Conservation (phyloP, 2,329 filamentous ascomycete species). For the Penicillium sp. region DNA sequence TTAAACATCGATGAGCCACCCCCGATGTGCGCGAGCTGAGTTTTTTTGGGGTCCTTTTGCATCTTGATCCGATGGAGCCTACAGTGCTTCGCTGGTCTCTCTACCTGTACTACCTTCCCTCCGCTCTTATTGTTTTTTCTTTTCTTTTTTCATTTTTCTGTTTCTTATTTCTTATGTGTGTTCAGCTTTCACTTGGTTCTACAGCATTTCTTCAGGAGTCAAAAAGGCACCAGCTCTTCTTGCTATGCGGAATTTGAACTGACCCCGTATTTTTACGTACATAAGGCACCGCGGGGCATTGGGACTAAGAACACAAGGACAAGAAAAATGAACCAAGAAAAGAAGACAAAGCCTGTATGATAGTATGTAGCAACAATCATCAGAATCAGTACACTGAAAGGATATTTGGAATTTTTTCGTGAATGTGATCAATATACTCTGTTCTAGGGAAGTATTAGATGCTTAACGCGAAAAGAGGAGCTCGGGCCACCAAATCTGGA, state of each 20-base stretch:
- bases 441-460: background rate
- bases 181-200: background rate
- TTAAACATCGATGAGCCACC: background rate
- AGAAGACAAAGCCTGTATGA: slow-evolving; percentile 15
- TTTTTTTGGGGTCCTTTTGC: background rate
- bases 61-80: background rate
- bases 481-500: slow-evolving; percentile 39
- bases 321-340: background rate
- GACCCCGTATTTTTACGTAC: slow-evolving; percentile 12
- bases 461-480: slow-evolving; percentile 26
- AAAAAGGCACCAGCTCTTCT: background rate
- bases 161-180: slow-evolving; percentile 3
- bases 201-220: slow-evolving; percentile 16
- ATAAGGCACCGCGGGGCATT: slow-evolving; percentile 12
- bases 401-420: background rate
- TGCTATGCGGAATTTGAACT: background rate
- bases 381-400: background rate
- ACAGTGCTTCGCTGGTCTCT: background rate
- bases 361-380: slow-evolving; percentile 3
- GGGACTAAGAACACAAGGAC: slow-evolving; percentile 2
- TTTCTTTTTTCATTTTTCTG: background rate
- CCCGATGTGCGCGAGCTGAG: background rate
- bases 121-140: slow-evolving; percentile 1
- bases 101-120: background rate
- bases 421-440: background rate